Conservation (phyloP, 371 early-diverging fungal genomes). For the Amoeboaphelidium protococcarum region DNA sequence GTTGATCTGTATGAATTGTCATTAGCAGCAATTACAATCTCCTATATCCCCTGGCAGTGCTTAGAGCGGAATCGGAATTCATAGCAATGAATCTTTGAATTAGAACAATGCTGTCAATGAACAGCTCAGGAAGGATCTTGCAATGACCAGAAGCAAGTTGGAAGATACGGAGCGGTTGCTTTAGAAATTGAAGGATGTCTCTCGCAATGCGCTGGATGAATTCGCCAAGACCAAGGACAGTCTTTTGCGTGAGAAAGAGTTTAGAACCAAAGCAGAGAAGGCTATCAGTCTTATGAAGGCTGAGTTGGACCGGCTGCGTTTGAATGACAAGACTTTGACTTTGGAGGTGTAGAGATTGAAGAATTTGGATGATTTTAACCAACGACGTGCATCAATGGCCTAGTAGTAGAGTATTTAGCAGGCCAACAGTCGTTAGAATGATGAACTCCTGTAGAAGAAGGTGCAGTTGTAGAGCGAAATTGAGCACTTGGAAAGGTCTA, state of each 20-base stretch:
- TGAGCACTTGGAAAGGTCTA: no score
- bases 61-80: not conserved
- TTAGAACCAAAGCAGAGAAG: not conserved
- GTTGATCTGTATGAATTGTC: not conserved
- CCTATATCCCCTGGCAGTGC: not conserved
- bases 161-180: conserved; percentile 4
- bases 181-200: conserved; percentile 6
- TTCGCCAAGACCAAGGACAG: not conserved
- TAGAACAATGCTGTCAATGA: conserved; percentile 2
- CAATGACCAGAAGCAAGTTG: conserved; percentile 3
- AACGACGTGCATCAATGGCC: no score
- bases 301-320: no score
- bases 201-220: not conserved
- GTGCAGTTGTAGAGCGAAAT: no score
- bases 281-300: no score
- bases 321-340: no score
- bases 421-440: no score
- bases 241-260: not conserved
- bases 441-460: no score
- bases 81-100: not conserved
- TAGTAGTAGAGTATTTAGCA: no score
- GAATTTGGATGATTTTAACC: no score
- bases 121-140: conserved; percentile 4
- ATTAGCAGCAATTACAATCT: not conserved
- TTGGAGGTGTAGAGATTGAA: no score